Evolutionary conservation across 768 basidiomycete species (phyloP).

Genomic region (Termitomyces sp.): DNA sequence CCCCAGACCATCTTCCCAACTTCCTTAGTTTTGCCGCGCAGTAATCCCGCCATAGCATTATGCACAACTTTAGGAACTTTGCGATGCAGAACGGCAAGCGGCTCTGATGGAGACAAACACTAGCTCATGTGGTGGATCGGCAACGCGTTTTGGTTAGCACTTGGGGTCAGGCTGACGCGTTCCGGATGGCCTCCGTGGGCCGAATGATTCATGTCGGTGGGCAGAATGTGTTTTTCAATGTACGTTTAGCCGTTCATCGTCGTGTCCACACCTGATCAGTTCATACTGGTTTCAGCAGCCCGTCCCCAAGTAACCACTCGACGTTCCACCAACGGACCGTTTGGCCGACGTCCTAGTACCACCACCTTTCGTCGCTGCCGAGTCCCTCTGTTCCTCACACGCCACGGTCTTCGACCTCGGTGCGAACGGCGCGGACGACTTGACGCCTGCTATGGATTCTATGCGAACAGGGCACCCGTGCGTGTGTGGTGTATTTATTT

Average conservation of each 20-base stretch:
- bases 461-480: slow-evolving; percentile 64
- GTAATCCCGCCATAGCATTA: slow-evolving; percentile 40
- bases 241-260: slow-evolving; percentile 32
- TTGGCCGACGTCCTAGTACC: slow-evolving; percentile 71
- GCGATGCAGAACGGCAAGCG: no score
- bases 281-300: neutral
- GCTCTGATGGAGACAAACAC: slow-evolving; percentile 38
- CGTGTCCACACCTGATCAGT: slow-evolving; percentile 23
- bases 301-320: slow-evolving; percentile 40
- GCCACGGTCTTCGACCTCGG: slow-evolving; percentile 59
- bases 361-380: slow-evolving; percentile 66
- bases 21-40: slow-evolving; percentile 53
- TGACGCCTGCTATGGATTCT: slow-evolving; percentile 66
- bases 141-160: slow-evolving; percentile 55
- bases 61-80: no score
- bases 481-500: no score
- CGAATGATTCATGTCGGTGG: no score
- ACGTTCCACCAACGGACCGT: slow-evolving; percentile 64
- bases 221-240: slow-evolving; percentile 67
- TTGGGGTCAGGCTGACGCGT: slow-evolving; percentile 62
- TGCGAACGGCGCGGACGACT: slow-evolving; percentile 33
- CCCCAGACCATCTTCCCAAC: slow-evolving; percentile 46
- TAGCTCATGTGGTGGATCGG: slow-evolving; percentile 47
- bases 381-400: slow-evolving; percentile 59
- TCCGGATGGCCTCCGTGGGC: slow-evolving; percentile 58